Conservation (phyloP, 257 asterid species). For the Galeopsis tetrahit region DNA sequence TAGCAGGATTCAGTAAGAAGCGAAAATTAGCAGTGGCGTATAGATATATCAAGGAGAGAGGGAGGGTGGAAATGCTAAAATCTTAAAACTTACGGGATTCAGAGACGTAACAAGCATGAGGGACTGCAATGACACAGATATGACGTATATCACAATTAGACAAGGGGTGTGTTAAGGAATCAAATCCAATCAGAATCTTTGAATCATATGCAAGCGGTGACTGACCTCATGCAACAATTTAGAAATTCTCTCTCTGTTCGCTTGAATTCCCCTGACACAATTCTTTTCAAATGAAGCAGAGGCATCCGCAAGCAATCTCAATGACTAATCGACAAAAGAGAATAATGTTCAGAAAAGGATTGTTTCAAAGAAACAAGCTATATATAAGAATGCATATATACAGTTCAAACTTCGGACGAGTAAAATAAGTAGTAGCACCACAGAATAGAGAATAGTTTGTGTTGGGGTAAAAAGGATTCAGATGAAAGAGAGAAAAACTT, state of each 20-base stretch:
- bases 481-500: background rate
- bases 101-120: conserved; percentile 98
- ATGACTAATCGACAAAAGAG: conserved; percentile 54
- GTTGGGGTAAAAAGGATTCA: background rate
- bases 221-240: conserved; percentile 88
- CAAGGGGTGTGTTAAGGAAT: conserved; percentile 21
- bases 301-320: conserved; percentile 95
- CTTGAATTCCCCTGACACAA: conserved; percentile 92
- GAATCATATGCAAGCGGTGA: conserved; percentile 27
- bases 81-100: conserved; percentile 73
- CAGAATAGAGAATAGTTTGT: background rate
- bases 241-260: conserved; percentile 81
- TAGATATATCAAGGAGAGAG: background rate
- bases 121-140: conserved; percentile 64
- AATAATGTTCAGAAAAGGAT: conserved; percentile 23
- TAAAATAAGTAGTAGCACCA: conserved; percentile 1
- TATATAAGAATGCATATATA: background rate
- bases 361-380: background rate
- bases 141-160: conserved; percentile 24
- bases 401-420: background rate
- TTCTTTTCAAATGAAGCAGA: conserved; percentile 95
- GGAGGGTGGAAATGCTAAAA: background rate
- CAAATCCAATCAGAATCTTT: conserved; percentile 20
- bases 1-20: conserved; percentile 30
- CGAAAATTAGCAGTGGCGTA: background rate